Percentiles rank a stretch among this genome's conserved stretches.
Conservation (phyloP, 768 basidiomycete genomes). For the Lactarius hatsudake region DNA sequence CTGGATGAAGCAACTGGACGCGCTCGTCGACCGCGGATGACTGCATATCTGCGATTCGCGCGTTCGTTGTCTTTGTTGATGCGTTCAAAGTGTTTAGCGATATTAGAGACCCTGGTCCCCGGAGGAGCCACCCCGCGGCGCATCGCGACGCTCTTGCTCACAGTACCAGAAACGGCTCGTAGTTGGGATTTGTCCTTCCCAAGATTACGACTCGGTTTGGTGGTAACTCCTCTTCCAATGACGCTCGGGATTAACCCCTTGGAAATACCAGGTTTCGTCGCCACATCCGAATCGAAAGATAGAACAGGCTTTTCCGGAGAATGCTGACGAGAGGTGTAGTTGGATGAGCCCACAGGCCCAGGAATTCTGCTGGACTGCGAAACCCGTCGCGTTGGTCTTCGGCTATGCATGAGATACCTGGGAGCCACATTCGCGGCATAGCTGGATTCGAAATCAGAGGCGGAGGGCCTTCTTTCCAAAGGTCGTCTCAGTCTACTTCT, state of each 20-base stretch:
- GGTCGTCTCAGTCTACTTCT: slow-evolving; percentile 54
- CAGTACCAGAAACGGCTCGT: slow-evolving; percentile 44
- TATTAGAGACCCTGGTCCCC: slow-evolving; percentile 77
- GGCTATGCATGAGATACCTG: slow-evolving; percentile 55
- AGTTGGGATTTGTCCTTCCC: slow-evolving; percentile 40
- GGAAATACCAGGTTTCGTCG: slow-evolving; percentile 33
- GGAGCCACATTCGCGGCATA: slow-evolving; percentile 93
- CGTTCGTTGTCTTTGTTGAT: slow-evolving; percentile 72
- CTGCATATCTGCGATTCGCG: slow-evolving; percentile 74
- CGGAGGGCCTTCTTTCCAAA: slow-evolving; percentile 52
- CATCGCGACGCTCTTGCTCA: slow-evolving; percentile 47
- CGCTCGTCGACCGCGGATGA: slow-evolving; percentile 81
- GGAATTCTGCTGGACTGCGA: slow-evolving; percentile 46
- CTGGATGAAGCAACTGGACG: slow-evolving; percentile 88
- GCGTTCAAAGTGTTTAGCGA: slow-evolving; percentile 88
- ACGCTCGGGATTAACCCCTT: slow-evolving; percentile 34
- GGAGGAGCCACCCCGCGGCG: slow-evolving; percentile 49
- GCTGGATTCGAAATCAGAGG: slow-evolving; percentile 86
- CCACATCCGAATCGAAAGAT: slow-evolving; percentile 30
- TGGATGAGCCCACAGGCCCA: slow-evolving; percentile 50
- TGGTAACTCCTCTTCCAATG: slow-evolving; percentile 39
- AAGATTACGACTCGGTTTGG: slow-evolving; percentile 34
- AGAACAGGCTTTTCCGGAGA: slow-evolving; percentile 68
- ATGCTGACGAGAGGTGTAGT: slow-evolving; percentile 56
- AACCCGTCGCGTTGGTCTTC: slow-evolving; percentile 42